Evolutionary conservation across 192 early-diverging fungal species (phyloP).

Genomic region (Geranomyces variabilis): DNA sequence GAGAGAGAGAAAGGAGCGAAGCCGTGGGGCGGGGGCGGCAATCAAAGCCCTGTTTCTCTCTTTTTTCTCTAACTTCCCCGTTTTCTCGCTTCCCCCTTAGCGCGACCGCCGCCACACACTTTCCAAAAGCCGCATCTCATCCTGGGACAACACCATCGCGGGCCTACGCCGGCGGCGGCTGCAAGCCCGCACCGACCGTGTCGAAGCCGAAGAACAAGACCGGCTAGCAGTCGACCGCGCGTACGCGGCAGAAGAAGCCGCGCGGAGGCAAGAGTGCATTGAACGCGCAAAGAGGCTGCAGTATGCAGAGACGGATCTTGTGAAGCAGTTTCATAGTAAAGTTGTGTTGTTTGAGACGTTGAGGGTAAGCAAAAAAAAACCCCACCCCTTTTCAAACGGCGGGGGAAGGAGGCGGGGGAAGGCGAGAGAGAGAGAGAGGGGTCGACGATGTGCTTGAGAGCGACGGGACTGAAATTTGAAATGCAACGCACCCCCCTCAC

Average conservation of each 20-base stretch:
- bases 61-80: not conserved
- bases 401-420: not conserved
- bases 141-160: slow-evolving; percentile 49
- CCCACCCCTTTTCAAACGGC: too few species aligned
- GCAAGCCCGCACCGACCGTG: slow-evolving; percentile 25
- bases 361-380: slow-evolving; percentile 7
- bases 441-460: too few species aligned
- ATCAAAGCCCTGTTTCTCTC: not conserved
- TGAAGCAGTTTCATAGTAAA: slow-evolving; percentile 48
- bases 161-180: slow-evolving; percentile 42
- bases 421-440: too few species aligned
- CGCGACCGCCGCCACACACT: slow-evolving; percentile 36
- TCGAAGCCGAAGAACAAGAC: slow-evolving; percentile 39
- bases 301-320: slow-evolving; percentile 47
- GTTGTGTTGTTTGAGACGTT: slow-evolving; percentile 43
- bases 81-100: slow-evolving; percentile 12
- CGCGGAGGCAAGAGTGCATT: slow-evolving; percentile 37
- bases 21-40: not conserved
- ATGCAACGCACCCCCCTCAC: not conserved
- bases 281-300: slow-evolving; percentile 47
- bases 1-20: not conserved
- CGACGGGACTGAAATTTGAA: not conserved
- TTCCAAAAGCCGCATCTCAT: slow-evolving; percentile 34
- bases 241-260: slow-evolving; percentile 38
- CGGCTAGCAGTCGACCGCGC: slow-evolving; percentile 33